Conservation (phyloP, 352 stramenopile genomes). For the Pythium chondricola region DNA sequence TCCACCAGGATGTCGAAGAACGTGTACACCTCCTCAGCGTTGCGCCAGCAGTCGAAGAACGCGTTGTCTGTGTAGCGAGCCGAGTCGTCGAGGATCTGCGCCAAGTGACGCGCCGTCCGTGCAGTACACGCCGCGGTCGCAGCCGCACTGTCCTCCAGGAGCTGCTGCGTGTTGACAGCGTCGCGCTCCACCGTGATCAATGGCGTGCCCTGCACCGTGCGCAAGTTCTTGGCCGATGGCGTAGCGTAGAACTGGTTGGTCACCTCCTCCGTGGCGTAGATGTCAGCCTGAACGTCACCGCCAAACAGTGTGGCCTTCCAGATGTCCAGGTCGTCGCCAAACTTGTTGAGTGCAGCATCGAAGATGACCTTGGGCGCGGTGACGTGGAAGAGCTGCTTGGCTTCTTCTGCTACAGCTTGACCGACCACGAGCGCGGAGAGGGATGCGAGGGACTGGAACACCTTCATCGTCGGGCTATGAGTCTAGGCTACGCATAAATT, state of each 20-base stretch:
- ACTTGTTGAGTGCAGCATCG: slow-evolving; percentile 16
- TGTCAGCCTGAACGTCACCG: slow-evolving; percentile 19
- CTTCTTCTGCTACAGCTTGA: slow-evolving; percentile 15
- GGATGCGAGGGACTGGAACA: slow-evolving; percentile 17
- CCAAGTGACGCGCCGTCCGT: slow-evolving; percentile 10
- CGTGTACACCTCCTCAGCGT: slow-evolving; percentile 18
- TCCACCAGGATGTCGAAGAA: slow-evolving; percentile 23
- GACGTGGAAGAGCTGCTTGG: slow-evolving; percentile 30
- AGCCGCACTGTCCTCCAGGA: slow-evolving; percentile 1
- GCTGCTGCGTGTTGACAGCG: slow-evolving; percentile 4
- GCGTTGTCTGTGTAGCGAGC: slow-evolving; percentile 24
- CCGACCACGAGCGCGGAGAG: slow-evolving; percentile 11
- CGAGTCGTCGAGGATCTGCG: slow-evolving; percentile 2
- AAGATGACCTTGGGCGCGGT: slow-evolving; percentile 23
- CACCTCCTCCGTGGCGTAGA: slow-evolving; percentile 14
- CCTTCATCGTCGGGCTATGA: slow-evolving; percentile 16
- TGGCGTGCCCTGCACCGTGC: slow-evolving; percentile 5
- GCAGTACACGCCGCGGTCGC: slow-evolving; percentile 8
- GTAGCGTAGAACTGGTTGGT: slow-evolving; percentile 22
- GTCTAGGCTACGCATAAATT: no score
- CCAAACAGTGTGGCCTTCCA: slow-evolving; percentile 11
- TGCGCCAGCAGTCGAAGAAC: slow-evolving; percentile 33
- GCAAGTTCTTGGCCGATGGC: slow-evolving; percentile 6
- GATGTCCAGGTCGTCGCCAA: slow-evolving; percentile 21
- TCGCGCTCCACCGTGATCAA: slow-evolving; percentile 12